Percentiles rank a stretch among this genome's conserved stretches.
Evolutionary conservation across 495 filamentous ascomycete genomes (phyloP).

Genomic region (Aeminium ludgeri): DNA sequence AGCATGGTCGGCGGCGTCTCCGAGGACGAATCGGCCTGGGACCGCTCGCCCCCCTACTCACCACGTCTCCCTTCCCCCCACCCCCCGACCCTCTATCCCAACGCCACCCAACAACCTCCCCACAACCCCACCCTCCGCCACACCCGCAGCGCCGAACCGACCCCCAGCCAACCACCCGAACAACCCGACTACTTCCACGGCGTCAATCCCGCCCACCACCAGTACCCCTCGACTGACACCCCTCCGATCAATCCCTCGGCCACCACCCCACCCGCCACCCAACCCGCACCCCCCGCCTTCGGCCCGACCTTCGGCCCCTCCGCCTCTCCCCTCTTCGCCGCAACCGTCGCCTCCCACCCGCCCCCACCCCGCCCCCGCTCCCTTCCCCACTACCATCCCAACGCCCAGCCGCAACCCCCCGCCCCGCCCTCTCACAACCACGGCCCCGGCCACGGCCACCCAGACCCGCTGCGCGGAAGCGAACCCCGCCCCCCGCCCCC

Average conservation of each 20-base stretch:
- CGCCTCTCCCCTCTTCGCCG: slow-evolving; percentile 23
- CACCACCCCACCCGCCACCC: too few species aligned
- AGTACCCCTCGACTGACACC: neutral
- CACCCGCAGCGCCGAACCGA: slow-evolving; percentile 21
- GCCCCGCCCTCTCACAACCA: too few species aligned
- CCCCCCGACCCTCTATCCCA: neutral
- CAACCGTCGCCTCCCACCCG: slow-evolving; percentile 21
- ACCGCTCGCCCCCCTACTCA: neutral
- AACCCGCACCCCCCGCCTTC: too few species aligned
- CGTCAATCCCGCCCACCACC: slow-evolving; percentile 3
- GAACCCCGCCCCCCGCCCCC: too few species aligned
- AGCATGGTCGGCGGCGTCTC: slow-evolving; percentile 1
- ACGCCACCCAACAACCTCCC: neutral
- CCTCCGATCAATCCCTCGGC: slow-evolving; percentile 9
- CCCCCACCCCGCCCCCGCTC: too few species aligned
- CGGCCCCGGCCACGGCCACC: too few species aligned
- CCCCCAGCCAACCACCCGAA: slow-evolving; percentile 17
- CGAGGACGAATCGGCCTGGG: slow-evolving; percentile 1
- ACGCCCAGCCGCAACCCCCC: too few species aligned
- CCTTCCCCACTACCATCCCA: too few species aligned
- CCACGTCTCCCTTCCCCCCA: slow-evolving; percentile 1
- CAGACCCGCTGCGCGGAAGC: too few species aligned
- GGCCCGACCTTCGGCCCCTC: slow-evolving; percentile 23
- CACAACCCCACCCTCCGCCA: slow-evolving; percentile 16
- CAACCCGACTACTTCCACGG: slow-evolving; percentile 18